Evolutionary conservation across 2,329 filamentous ascomycete species (phyloP), one percentile per base, ranked within the genome.

Genomic region (Emergomyces pasteurianus): DNA sequence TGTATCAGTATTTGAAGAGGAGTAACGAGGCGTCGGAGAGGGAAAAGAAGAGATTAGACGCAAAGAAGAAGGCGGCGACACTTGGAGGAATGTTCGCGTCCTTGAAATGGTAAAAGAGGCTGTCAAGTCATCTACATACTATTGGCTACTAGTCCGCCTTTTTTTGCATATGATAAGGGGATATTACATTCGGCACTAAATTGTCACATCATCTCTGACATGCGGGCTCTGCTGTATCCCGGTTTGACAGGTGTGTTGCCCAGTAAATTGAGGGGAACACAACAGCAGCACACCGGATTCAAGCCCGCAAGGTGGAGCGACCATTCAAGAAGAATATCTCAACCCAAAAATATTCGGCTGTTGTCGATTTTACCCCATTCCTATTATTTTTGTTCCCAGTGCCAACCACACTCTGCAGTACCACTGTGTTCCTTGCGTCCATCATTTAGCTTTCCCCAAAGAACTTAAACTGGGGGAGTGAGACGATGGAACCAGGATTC

Each of bases 1-100:
- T 64, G 57, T 42, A 56, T 47, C 56, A 38, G 50, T 64, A 62
- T 43, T 60, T 64, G 62, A 21, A n/a, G 31, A 59, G 49, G 16
- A 40, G 60, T 58, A 49, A 38, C 2, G 57, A 63, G 34, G 59
- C 60, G 12, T 42, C 36, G 18, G 59, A 62, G 18, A 36, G 58
- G n/a, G 64, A 64, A 59, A 64, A 60, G 42, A 42, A 31, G 7
- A 54, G 54, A 18, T 6, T 60, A 14, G 58, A 58, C 14, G 38
- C 42, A 14, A 50, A 42, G 31, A 63, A 60, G 36, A 54, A 60
- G 18, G 60, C 54, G 36, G 34, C 26, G 34, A 9, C 6, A 28
- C 61, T 58, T 59, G 56, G 23, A 5, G 58, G 62, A 28, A 50
- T 60, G 12, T 60, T 64, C 43, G n/a, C 43, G 46, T 54, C 34